Percentiles rank a stretch among this genome's conserved stretches.
Evolutionary conservation across 2,329 filamentous ascomycete genomes (phyloP).

Genomic region (Thelonectria blattea): DNA sequence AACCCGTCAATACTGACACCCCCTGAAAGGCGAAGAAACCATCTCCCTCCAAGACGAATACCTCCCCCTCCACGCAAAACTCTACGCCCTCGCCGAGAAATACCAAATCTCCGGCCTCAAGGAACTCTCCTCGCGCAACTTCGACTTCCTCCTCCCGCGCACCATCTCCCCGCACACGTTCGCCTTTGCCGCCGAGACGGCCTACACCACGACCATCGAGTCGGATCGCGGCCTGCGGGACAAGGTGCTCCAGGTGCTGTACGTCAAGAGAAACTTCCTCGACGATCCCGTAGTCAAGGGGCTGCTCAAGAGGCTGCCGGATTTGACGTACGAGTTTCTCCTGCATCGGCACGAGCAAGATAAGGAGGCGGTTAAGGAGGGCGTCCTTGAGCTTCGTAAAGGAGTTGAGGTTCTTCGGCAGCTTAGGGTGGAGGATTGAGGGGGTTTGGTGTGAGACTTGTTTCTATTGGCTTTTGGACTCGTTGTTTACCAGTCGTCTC

Average conservation of each 20-base stretch:
- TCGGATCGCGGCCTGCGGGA: conserved; percentile 10
- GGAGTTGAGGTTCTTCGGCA: no score
- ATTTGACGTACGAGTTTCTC: conserved; percentile 13
- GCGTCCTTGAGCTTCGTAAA: no score
- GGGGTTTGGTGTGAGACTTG: no score
- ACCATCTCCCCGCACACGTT: conserved; percentile 15
- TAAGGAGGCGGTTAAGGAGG: neutral
- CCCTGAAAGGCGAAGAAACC: conserved; percentile 4
- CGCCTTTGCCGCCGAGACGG: conserved; percentile 10
- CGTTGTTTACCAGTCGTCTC: neutral
- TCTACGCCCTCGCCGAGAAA: conserved; percentile 19
- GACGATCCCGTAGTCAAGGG: conserved; percentile 16
- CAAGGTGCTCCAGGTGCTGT: conserved; percentile 9
- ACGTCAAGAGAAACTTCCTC: conserved; percentile 3
- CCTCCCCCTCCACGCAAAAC: conserved; percentile 19
- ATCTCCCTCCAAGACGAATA: conserved; percentile 14
- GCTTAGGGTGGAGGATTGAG: no score
- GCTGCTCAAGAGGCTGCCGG: conserved; percentile 13
- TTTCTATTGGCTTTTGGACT: no score
- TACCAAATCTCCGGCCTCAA: conserved; percentile 15
- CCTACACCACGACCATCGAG: conserved; percentile 13
- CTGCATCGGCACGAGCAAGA: conserved; percentile 5
- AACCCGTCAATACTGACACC: neutral
- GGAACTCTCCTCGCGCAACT: conserved; percentile 10
- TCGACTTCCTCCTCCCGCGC: conserved; percentile 8